Evolutionary conservation across 805 yeast genomes (phyloP), one percentile per base, ranked within the genome.

Genomic region (Metschnikowia gruessii): DNA sequence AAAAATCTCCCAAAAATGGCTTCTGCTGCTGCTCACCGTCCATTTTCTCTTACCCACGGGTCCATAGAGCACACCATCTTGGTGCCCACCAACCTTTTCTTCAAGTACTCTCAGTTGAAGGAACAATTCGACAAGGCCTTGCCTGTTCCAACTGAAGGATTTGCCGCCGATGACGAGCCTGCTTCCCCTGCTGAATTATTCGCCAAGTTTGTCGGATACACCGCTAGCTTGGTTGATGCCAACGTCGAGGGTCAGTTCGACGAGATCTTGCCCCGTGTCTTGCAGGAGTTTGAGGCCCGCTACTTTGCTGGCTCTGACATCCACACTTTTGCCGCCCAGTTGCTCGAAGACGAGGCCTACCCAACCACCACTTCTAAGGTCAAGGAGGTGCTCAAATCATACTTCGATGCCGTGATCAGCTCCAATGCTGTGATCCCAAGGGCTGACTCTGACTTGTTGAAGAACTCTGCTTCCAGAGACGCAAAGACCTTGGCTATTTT

Each of bases 121-220:
- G 91, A 89, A 55, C 95, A 85, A 68, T 94, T 92, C 66, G 73
- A 71, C 61, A 86, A 87, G 63, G 70, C 82, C 17, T 79, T 94
- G 55, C 92, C 95, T 8, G 80, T 77, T 40, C 82, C 82, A 35
- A 85, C 97, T 37, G 97, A 88, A 62, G 94, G 85, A 13, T 83
- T 79, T 56, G 92, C 91, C 40, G 85, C 80, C 48, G 96, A 87
- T 57, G 85, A 85, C 53, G 97, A 91, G 70, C 97, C 97, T 31
- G 69, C 88, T 29, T 82, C 92, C 37, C 82, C 91, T 39, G 84
- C 89, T 32, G 97, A 92, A 68, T 78, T 94, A 49, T 77, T 89
- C 52, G 88, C 87, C 49, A 80, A 81, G 58, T 94, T 94, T 63
- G 72, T 94, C 50, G 97, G 96, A 15, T 85, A 77, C 64, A 75